These are phyloP conservation scores for Casuarina equisetifolia DNA, from an alignment of 306 rosid species.

Conservation along the genomic window DNA sequence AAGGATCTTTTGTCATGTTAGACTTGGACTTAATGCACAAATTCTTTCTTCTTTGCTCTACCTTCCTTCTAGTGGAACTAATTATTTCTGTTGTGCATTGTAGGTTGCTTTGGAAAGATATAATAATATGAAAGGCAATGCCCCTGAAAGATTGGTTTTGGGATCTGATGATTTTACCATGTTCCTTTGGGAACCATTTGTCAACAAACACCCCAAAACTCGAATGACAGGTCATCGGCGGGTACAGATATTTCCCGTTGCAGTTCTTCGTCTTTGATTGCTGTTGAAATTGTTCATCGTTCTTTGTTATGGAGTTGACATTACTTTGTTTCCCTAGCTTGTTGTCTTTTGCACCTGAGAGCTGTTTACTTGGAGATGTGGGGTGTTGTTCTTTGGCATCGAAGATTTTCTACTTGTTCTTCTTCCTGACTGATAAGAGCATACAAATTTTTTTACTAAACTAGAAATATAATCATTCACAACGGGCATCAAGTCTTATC, in stretches of 20 bases:
- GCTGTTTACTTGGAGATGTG: constrained; percentile 4
- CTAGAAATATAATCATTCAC: constrained; percentile 8
- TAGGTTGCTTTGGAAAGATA: constrained; percentile 96
- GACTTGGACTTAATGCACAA: not conserved
- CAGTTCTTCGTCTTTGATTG: not conserved
- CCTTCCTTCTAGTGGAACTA: not conserved
- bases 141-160: constrained; percentile 92
- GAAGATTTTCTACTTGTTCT: not conserved
- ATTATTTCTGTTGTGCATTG: constrained; percentile 16
- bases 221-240: constrained; percentile 96
- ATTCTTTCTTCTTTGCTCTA: not conserved
- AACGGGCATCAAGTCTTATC: constrained; percentile 3
- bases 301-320: constrained; percentile 16
- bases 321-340: constrained; percentile 5
- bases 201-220: constrained; percentile 84
- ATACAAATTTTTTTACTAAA: constrained; percentile 19
- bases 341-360: constrained; percentile 11
- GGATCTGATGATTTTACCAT: constrained; percentile 97
- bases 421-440: not conserved
- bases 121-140: constrained; percentile 72
- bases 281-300: constrained; percentile 10
- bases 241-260: constrained; percentile 41
- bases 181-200: constrained; percentile 94
- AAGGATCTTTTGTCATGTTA: not conserved
- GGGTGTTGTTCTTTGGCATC: constrained; percentile 4